phyloP scores from a whole-genome alignment of 305 asterid species.

The Ilex paraguariensis region DNA sequence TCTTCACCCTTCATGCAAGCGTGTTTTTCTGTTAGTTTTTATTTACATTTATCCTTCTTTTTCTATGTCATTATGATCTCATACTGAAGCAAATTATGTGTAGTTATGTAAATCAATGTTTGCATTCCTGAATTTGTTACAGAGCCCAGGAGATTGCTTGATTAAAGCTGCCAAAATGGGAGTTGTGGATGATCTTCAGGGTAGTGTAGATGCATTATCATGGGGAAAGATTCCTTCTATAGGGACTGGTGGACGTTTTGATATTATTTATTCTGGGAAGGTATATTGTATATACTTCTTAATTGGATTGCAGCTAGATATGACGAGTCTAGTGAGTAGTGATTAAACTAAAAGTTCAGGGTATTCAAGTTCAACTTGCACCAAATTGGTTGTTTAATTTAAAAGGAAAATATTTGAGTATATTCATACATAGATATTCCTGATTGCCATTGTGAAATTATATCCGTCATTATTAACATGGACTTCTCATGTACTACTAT shows the following conservation, averaged over 20 bases:
- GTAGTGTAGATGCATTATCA: slow-evolving; percentile 54
- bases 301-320: no score
- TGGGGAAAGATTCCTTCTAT: slow-evolving; percentile 63
- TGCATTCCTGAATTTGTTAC: slow-evolving; percentile 14
- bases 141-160: slow-evolving; percentile 51
- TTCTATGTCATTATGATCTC: slow-evolving; percentile 4
- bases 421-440: not conserved
- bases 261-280: slow-evolving; percentile 46
- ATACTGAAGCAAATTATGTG: not conserved
- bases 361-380: not conserved
- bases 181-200: slow-evolving; percentile 45
- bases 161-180: slow-evolving; percentile 56
- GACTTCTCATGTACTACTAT: no score
- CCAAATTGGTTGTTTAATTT: not conserved
- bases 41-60: slow-evolving; percentile 8
- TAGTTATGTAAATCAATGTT: not conserved
- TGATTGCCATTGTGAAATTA: not conserved
- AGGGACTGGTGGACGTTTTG: slow-evolving; percentile 51
- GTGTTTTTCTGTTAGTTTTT: slow-evolving; percentile 61
- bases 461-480: no score
- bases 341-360: no score
- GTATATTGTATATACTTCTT: slow-evolving; percentile 18
- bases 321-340: no score
- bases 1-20: slow-evolving; percentile 76
- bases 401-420: not conserved